Conservation (phyloP, 2,329 filamentous ascomycete species). For the Sporothrix brunneoviolacea region DNA sequence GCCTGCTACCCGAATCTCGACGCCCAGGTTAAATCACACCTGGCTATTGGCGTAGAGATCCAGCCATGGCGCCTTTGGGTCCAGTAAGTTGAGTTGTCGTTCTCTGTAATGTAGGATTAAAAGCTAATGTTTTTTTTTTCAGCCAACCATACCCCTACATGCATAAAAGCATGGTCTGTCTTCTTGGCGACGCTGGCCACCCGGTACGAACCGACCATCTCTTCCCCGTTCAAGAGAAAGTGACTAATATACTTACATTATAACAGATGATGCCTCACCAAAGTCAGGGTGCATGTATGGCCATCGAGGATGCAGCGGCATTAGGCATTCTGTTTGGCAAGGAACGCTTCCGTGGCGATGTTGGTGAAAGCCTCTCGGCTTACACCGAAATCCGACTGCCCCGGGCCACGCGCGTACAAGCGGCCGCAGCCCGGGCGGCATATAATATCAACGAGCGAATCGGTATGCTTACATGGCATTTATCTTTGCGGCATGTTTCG, state of each 20-base stretch:
- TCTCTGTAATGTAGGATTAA: too few relatives aligned
- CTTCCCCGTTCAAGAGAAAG: not conserved
- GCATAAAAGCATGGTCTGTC: constrained; percentile 38
- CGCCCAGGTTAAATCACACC: constrained; percentile 46
- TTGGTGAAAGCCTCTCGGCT: constrained; percentile 39
- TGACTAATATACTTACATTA: too few relatives aligned
- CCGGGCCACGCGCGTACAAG: constrained; percentile 49
- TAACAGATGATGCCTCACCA: constrained; percentile 42
- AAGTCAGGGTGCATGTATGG: constrained; percentile 63
- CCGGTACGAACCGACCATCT: constrained; percentile 51
- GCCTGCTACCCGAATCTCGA: constrained; percentile 56
- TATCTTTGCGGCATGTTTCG: too few relatives aligned
- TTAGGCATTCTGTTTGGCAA: constrained; percentile 54
- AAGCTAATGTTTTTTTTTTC: too few relatives aligned
- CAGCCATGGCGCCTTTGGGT: constrained; percentile 56
- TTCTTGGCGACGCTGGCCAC: constrained; percentile 61
- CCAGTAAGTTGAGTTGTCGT: too few relatives aligned
- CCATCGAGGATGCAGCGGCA: constrained; percentile 59
- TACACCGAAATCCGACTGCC: constrained; percentile 49
- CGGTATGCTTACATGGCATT: constrained; percentile 33
- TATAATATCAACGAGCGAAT: constrained; percentile 59
- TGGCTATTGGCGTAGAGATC: constrained; percentile 57
- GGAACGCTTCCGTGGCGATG: constrained; percentile 39
- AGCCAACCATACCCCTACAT: constrained; percentile 51
- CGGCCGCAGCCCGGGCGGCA: constrained; percentile 49